Conservation (phyloP, 108 stramenopile species). For the Pseudonitzschia multiseries region DNA sequence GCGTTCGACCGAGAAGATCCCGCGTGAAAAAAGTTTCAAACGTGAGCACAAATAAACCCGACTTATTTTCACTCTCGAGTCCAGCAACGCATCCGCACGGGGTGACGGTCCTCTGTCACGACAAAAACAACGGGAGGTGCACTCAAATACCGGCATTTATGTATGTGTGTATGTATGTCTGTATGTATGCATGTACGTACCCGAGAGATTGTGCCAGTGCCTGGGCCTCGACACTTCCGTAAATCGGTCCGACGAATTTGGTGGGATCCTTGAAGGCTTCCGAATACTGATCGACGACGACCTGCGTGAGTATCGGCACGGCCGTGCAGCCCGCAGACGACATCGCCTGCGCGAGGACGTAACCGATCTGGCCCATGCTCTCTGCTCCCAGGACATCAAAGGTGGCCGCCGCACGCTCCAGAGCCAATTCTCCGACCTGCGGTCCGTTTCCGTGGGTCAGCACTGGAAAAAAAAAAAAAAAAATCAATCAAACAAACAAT, state of each 20-base stretch:
- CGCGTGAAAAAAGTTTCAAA: too few relatives aligned
- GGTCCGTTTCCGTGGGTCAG: conserved; percentile 81
- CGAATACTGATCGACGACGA: conserved; percentile 65
- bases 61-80: too few relatives aligned
- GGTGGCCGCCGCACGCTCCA: conserved; percentile 73
- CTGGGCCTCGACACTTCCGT: conserved; percentile 80
- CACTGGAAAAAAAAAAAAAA: conserved; percentile 27
- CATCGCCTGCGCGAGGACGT: conserved; percentile 75
- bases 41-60: too few relatives aligned
- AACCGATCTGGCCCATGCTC: conserved; percentile 84
- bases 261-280: conserved; percentile 75
- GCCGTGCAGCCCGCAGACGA: conserved; percentile 50
- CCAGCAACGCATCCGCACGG: too few relatives aligned
- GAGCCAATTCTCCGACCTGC: conserved; percentile 81
- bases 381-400: conserved; percentile 77
- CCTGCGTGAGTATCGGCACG: conserved; percentile 73
- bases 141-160: too few relatives aligned
- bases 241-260: conserved; percentile 83
- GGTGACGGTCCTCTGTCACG: too few relatives aligned
- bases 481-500: neutral
- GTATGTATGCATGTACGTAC: too few relatives aligned
- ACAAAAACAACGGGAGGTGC: neutral
- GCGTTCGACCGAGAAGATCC: neutral
- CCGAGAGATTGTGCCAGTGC: conserved; percentile 71
- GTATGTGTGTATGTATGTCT: too few relatives aligned